Evolutionary conservation across 495 filamentous ascomycete species (phyloP), one percentile per base, ranked within the genome.

Genomic region (Aspergillus egyptiacus): DNA sequence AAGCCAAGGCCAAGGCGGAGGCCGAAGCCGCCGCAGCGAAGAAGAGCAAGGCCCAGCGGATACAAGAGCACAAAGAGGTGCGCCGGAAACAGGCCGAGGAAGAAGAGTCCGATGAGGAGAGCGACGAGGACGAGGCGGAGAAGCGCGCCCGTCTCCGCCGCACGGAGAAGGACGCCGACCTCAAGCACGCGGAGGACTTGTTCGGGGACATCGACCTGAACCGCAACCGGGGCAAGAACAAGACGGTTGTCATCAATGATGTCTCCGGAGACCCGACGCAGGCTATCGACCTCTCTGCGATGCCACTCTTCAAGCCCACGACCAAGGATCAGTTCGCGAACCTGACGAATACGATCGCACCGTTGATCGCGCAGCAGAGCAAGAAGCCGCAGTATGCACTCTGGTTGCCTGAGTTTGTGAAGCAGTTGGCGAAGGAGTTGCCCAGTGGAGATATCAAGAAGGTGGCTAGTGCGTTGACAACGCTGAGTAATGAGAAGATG

Each of bases 401-500:
- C 18, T 97, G 96, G 76, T 70, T 93, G 44, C 87, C 91, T 66
- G 94, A 97, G 58, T 94, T 97, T 62, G 64, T 78, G 19, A 95
- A 93, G 73, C 81, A 86, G 60, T 73, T 99, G 14, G 80, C 81
- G 54, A 93, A 90, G 72, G 94, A 97, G 37, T 68, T 97, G 48
- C 79, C 85, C 7, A 91, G 86, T 60, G 82, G 87, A 46, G 89
- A 97, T 69, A 89, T 96, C 62, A 95, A 95, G 81, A 96, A 96
- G 76, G 79, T 96, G 48, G 80, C 89, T 3, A 91, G 83, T 70
- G 78, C 79, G 23, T 67, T 97, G 60, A 91, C 89, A 17, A 83
- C 86, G 9, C 73, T 95, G 39, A 77, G 87, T 58, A 99, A 99
- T 61, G 94, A 99, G 80, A 96, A 93, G 79, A 87, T 96, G 88